phyloP scores from a whole-genome alignment of 441 rosid genomes.

The Biscutella laevigata region DNA sequence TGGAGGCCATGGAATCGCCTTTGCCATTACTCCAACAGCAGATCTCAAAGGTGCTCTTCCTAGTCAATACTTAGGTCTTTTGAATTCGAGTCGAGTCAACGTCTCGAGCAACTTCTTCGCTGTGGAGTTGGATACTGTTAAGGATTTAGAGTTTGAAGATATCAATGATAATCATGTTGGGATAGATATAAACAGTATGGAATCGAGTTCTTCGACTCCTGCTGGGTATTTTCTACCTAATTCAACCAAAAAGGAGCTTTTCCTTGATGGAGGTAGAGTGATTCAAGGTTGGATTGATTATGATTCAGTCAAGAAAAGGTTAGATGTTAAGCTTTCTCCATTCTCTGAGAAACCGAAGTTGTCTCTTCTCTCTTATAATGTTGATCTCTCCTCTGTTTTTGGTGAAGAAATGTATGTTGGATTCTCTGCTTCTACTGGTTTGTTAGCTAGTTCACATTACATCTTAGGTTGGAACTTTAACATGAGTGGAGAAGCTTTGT shows the following conservation, averaged over 20 bases:
- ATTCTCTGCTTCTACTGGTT: constrained; percentile 76
- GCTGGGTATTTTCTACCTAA: constrained; percentile 42
- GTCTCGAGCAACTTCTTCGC: constrained; percentile 54
- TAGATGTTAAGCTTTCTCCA: constrained; percentile 59
- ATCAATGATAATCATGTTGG: constrained; percentile 72
- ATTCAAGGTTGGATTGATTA: constrained; percentile 81
- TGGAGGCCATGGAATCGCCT: constrained; percentile 81
- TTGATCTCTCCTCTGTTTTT: constrained; percentile 45
- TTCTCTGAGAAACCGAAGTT: constrained; percentile 46
- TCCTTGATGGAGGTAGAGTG: constrained; percentile 40
- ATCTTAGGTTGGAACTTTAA: constrained; percentile 76
- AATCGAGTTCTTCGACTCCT: constrained; percentile 45
- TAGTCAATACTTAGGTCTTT: constrained; percentile 64
- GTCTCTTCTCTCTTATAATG: constrained; percentile 43
- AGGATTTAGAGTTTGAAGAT: constrained; percentile 55
- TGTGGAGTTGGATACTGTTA: constrained; percentile 74
- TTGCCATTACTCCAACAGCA: constrained; percentile 46
- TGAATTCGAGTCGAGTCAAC: constrained; percentile 49
- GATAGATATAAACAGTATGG: constrained; percentile 49
- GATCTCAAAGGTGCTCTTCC: constrained; percentile 45
- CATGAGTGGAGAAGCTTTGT: constrained; percentile 49
- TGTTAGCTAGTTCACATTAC: constrained; percentile 65
- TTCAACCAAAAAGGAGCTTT: constrained; percentile 28
- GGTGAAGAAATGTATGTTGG: constrained; percentile 66
- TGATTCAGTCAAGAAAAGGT: constrained; percentile 38